Base-by-base conservation (phyloP, 106 monocot genomes). In the Dendrobium officinale region DNA sequence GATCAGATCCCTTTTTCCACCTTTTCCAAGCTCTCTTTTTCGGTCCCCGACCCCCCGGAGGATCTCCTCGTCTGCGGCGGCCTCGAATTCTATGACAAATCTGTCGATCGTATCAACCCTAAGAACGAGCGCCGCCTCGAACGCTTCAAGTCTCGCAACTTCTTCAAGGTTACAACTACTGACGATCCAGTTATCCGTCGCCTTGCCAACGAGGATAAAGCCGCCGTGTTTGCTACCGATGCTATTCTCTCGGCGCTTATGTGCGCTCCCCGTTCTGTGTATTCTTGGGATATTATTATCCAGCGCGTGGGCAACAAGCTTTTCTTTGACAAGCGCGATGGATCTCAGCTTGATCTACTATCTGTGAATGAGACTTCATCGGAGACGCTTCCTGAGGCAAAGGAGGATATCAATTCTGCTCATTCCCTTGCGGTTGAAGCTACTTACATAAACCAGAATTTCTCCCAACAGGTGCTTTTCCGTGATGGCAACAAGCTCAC, bases 251-350 rank as follows among this genome's bases (percentile, higher is more conserved):
- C 94, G 0, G 97, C 97, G 0, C 89, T 98, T 20, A 98, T 98
- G 97, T 98, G 97, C 72, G 84, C 94, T 9, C 97, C 97, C 6
- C 86, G 97, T 17, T 92, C 92, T 18, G 89, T 89, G 19, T 88
- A 88, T 64, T 94, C 94, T 0, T 98, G 97, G 97, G 97, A 98
- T 77, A 86, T 98, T 29, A 88, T 98, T 40, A 82, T 98, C 43
- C 97, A 98, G 89, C 86, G 94, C 29, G 97, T 98, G 1, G 97
- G 97, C 22, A 98, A 94, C 84, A 98, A 98, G 86, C 86, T 98
- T 41, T 98, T 98, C 87, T 91, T 98, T 37, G 97, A 98, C 82
- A 98, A 98, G 87, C 88, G 97, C 31, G 97, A 98, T 59, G 92
- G 97, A 20, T 98, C 97, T n/a, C 97, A 98, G 85, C 85, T 98